Percentiles rank a stretch among this genome's conserved stretches.
These are phyloP conservation scores for Aspergillus baeticus DNA, from an alignment of 495 filamentous ascomycete species.

Conservation along the genomic window DNA sequence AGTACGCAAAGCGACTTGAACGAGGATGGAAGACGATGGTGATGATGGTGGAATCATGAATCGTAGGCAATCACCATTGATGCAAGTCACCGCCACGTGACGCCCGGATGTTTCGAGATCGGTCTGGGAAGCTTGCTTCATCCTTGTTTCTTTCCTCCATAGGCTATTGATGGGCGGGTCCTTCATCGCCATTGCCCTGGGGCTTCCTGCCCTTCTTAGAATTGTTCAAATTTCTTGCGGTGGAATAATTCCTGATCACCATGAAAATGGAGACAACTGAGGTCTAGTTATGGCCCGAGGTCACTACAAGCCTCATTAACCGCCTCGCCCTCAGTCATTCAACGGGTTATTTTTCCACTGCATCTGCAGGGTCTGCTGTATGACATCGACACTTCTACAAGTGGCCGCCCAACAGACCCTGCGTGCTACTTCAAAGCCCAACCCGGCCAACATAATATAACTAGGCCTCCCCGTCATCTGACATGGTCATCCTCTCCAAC, in stretches of 20 bases:
- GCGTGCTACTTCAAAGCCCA: neutral
- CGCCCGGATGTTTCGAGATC: neutral
- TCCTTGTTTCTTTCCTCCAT: neutral
- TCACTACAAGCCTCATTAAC: neutral
- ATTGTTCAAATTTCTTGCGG: no score
- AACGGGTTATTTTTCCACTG: neutral
- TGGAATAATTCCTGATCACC: no score
- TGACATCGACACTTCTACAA: no score
- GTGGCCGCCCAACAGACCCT: neutral
- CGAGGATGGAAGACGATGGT: neutral
- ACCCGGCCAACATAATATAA: neutral
- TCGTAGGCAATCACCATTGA: neutral
- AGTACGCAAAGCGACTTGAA: neutral
- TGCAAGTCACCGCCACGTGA: constrained; percentile 12
- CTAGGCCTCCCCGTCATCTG: constrained; percentile 20
- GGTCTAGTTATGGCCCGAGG: no score
- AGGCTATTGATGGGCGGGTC: no score
- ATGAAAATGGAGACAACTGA: no score
- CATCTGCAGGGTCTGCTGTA: constrained; percentile 1
- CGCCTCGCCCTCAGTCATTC: no score
- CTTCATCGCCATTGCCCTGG: no score
- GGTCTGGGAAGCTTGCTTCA: constrained; percentile 6
- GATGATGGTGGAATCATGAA: neutral
- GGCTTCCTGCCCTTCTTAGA: no score
- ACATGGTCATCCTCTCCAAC: constrained; percentile 23